Evolutionary conservation across 495 filamentous ascomycete species (phyloP), one percentile per base, ranked within the genome.

Genomic region (Tuber indicum): DNA sequence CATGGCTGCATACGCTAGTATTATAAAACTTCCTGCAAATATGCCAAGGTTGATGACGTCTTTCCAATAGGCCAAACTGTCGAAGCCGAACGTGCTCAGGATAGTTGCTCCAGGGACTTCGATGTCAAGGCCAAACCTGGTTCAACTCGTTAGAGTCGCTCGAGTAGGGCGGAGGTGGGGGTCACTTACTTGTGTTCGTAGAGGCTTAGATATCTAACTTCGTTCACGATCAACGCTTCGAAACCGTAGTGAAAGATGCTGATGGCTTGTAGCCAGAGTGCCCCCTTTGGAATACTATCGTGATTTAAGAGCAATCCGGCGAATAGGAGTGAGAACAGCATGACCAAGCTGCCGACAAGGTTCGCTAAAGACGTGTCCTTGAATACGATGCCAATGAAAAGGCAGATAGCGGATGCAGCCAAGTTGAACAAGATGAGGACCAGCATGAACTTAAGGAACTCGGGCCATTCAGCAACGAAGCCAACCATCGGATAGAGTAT

Each of bases 181-280:
- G 26, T 21, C 32, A 77, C 79, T 79, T 93, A 96, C 84, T 98
- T 96, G 83, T 96, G 90, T 82, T 99, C 96, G 71, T 94, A 89
- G 76, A 99, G 88, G 2, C 91, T 93, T 76, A 98, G 87, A 84
- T 91, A 93, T n/a, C 91, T 90, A 72, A 98, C 96, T 86, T 99
- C 96, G 84, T 99, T 99, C 82, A 99, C 96, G 76, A 98, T 96
- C 39, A 99, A 88, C 3, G 93, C 92, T 86, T 89, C 96, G 81
- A 99, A 98, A 3, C 91, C 96, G 83, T 97, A 99, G 84, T 99
- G 96, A 89, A 98, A 99, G 79, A 99, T 99, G 32, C 94, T 97
- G n/a, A 98, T 87, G 86, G 94, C 86, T 86, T 99, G 96, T 49
- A 98, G 84, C 96, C 96, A 99, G 75, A 93, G 82, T 12, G 93